A percentile compares a stretch with the other conserved stretches of the same genome.
Evolutionary conservation across 176 grass and related monocot genomes (phyloP).

Genomic region (Puccinellia tenuiflora): DNA sequence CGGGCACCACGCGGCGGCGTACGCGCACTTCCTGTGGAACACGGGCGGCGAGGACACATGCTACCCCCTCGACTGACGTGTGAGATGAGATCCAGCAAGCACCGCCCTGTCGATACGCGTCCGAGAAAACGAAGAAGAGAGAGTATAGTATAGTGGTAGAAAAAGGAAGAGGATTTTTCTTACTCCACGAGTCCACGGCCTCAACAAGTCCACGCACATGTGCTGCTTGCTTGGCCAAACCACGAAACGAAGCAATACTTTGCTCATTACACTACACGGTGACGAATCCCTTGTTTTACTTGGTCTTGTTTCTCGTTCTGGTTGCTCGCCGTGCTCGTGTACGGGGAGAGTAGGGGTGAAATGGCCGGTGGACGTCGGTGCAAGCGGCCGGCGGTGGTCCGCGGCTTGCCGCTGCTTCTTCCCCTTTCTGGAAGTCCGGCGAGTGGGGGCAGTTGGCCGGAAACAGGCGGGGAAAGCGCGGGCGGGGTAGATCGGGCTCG

Average conservation of each 20-base stretch:
- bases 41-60: constrained; percentile 96
- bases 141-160: not conserved
- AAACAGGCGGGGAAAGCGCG: not conserved
- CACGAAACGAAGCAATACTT: not conserved
- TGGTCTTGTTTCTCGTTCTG: not conserved
- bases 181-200: not conserved
- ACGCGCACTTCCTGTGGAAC: constrained; percentile 97
- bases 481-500: constrained; percentile 24
- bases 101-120: not conserved
- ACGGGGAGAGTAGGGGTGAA: not conserved
- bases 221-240: constrained; percentile 9
- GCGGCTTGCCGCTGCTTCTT: not conserved
- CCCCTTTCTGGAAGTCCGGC: constrained; percentile 25
- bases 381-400: not conserved
- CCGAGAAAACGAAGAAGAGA: constrained; percentile 14
- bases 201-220: not conserved
- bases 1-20: constrained; percentile 58
- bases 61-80: constrained; percentile 50
- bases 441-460: not conserved
- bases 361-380: not conserved
- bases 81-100: not conserved
- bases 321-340: not conserved
- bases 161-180: not conserved
- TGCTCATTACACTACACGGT: not conserved
- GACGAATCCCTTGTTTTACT: not conserved